Evolutionary conservation across 257 asterid species (phyloP).

Genomic region (Nicotiana tabacum): DNA sequence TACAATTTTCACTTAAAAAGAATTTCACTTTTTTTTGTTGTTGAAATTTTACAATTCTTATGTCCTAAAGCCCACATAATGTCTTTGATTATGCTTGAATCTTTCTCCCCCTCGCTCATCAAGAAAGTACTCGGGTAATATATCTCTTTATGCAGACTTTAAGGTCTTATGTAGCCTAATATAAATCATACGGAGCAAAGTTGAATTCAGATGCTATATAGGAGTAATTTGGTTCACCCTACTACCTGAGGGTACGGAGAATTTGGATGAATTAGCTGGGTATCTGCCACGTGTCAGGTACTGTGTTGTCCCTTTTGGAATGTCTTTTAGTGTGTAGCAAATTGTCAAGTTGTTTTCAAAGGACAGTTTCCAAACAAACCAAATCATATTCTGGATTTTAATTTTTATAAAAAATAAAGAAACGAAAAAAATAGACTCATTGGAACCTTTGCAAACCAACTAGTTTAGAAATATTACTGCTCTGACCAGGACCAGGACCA

Average conservation of each 20-base stretch:
- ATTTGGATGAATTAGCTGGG: conserved; percentile 4
- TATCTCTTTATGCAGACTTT: not conserved
- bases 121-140: not conserved
- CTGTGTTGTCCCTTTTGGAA: not conserved
- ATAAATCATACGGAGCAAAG: not conserved
- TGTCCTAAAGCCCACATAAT: not conserved
- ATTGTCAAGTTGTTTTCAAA: not conserved
- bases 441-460: not conserved
- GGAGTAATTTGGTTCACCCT: not conserved
- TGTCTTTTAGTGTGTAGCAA: not conserved
- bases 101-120: too few relatives aligned
- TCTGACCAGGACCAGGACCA: not conserved
- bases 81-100: not conserved
- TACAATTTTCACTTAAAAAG: too few relatives aligned
- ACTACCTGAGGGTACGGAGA: not conserved
- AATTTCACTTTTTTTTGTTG: too few relatives aligned
- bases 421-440: not conserved
- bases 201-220: not conserved
- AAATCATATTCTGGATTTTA: not conserved
- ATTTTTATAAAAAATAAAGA: too few relatives aligned
- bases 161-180: not conserved
- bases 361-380: conserved; percentile 7
- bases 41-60: too few relatives aligned
- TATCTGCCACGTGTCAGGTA: conserved; percentile 1
- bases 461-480: not conserved